A percentile compares a stretch with the other conserved stretches of the same genome.
Evolutionary conservation across 306 rosid genomes (phyloP).

Genomic region (Acacia melanoxylon): DNA sequence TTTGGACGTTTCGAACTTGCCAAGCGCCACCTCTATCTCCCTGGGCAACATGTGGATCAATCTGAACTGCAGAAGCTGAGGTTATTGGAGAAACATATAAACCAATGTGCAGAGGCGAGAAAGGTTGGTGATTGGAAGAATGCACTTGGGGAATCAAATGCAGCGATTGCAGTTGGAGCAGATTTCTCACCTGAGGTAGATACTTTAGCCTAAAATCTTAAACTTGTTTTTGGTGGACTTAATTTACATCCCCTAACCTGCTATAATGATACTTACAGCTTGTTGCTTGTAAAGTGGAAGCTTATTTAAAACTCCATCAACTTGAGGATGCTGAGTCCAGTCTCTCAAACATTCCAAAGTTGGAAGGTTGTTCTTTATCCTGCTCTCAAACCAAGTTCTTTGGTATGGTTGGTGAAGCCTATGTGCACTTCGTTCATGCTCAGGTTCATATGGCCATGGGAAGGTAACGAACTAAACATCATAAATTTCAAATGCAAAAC

Average conservation of each 20-base stretch:
- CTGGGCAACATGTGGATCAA: slow-evolving; percentile 60
- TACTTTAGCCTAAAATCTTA: slow-evolving; percentile 8
- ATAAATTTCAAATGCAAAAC: slow-evolving; percentile 2
- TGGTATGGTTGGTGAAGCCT: slow-evolving; percentile 81
- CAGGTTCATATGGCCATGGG: slow-evolving; percentile 93
- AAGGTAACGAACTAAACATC: slow-evolving; percentile 55
- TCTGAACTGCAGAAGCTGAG: slow-evolving; percentile 71
- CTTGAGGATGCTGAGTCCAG: slow-evolving; percentile 75
- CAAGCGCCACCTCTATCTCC: slow-evolving; percentile 53
- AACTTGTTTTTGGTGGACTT: neutral
- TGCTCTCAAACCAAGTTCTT: slow-evolving; percentile 58
- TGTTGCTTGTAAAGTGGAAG: slow-evolving; percentile 80
- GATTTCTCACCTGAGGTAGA: slow-evolving; percentile 83
- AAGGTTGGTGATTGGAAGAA: slow-evolving; percentile 78
- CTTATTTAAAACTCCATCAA: slow-evolving; percentile 71
- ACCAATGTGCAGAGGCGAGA: slow-evolving; percentile 62
- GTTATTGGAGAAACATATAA: slow-evolving; percentile 71
- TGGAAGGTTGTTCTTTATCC: slow-evolving; percentile 58
- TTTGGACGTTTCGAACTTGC: slow-evolving; percentile 74
- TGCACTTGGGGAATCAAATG: slow-evolving; percentile 64
- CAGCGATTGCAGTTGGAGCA: slow-evolving; percentile 69
- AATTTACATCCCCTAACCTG: slow-evolving; percentile 25
- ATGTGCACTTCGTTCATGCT: slow-evolving; percentile 63
- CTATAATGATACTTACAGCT: slow-evolving; percentile 49
- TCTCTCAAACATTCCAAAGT: slow-evolving; percentile 53